Conservation (phyloP, 176 grass and related monocot genomes). For the Oropetium thomaeum region DNA sequence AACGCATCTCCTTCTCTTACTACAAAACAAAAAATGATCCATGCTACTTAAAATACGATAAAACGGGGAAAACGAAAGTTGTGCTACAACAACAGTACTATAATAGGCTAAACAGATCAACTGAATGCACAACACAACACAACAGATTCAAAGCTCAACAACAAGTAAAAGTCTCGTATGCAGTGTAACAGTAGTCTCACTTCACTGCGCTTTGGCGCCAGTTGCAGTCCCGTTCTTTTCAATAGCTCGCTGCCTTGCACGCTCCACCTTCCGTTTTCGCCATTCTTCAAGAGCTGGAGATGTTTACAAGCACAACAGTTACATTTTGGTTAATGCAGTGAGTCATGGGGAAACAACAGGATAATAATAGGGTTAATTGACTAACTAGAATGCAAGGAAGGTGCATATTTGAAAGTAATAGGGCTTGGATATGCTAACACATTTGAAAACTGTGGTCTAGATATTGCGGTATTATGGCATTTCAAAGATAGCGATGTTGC, state of each 20-base stretch:
- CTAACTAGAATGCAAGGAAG: neutral
- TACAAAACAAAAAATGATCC: neutral
- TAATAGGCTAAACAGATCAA: neutral
- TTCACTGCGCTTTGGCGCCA: conserved; percentile 21
- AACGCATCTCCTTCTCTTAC: neutral
- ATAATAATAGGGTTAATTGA: too few species aligned
- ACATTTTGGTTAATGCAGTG: neutral
- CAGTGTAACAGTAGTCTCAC: neutral
- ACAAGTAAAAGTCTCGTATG: neutral
- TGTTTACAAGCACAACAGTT: neutral
- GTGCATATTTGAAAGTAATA: neutral
- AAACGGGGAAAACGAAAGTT: neutral
- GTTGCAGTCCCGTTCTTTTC: conserved; percentile 59
- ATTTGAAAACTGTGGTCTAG: neutral
- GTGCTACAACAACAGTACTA: neutral
- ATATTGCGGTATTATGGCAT: neutral
- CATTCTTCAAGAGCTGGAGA: conserved; percentile 83
- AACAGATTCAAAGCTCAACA: neutral
- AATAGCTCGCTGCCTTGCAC: conserved; percentile 75
- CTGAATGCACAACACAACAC: neutral
- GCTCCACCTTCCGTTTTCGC: conserved; percentile 90
- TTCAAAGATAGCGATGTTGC: neutral
- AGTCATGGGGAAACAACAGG: neutral
- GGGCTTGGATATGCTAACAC: neutral
- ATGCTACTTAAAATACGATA: neutral